Evolutionary conservation across 192 early-diverging fungal genomes (phyloP), one percentile per base, ranked within the genome.

Genomic region (Obelidium mucronatum): DNA sequence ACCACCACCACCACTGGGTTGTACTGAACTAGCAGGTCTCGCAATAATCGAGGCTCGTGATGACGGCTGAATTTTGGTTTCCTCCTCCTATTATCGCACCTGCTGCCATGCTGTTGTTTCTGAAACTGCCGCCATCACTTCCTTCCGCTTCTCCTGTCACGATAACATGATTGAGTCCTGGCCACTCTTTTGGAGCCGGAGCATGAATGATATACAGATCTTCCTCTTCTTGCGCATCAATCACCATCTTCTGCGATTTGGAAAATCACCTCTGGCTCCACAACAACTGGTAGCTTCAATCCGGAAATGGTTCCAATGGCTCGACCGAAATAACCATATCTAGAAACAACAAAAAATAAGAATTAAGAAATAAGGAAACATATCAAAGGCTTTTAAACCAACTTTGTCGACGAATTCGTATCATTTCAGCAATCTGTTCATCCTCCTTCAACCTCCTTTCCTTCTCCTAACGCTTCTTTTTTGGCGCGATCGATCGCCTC

Each of bases 271-370:
- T 60, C 56, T 22, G 73, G 60, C 40, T 34, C 36, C 17, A 62
- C 30, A 24, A 28, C n/a, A 1, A 44, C 37, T n/a, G 24, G 42
- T 19, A n/a, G 60, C 31, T 39, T 74, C 44, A 5, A 22, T 17
- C 11, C 24, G 35, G 2, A 34, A 33, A 65, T 22, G 73, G 62
- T 26, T 60, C 56, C 11, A 74, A 22, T 15, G 73, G 73, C 5
- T 58, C 39, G 3, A 74, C 60, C 1, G 73, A 64, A 40, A 74
- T 74, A 33, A 74, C 42, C 55, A 59, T 62, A 28, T 52, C 31
- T 59, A 28, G 24, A 19, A n/a, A n/a, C n/a, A 37, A 28, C 1
- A 1, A 58, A n/a, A 17, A 44, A 15, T 55, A 58, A 17, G 34
- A 60, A 59, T 2, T 24, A 17, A 61, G 6, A 26, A 30, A 37